Percentiles rank a stretch among this genome's conserved stretches.
phyloP scores from a whole-genome alignment of 495 filamentous ascomycete genomes.

The Podospora appendiculata region DNA sequence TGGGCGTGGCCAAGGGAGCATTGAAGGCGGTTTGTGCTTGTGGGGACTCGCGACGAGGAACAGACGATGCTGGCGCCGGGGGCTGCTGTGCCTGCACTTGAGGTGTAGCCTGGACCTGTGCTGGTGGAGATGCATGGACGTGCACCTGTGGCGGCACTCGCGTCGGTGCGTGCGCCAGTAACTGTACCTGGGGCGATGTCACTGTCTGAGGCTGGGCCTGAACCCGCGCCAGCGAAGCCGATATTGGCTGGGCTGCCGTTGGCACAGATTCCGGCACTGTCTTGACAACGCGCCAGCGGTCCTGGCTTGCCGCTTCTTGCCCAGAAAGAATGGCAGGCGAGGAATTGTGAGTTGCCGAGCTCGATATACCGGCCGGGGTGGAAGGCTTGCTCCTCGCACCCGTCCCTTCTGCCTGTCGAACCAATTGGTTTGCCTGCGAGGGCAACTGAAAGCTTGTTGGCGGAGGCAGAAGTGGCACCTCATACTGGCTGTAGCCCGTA shows the following conservation, averaged over 20 bases:
- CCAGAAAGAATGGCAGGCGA: not conserved
- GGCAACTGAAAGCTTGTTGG: not conserved
- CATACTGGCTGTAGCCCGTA: not conserved
- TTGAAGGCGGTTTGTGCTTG: not conserved
- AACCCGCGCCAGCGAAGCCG: too few relatives aligned
- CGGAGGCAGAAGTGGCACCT: not conserved
- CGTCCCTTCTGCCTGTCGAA: not conserved
- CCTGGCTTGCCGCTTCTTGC: not conserved
- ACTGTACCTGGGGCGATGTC: too few relatives aligned
- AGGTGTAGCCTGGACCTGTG: too few relatives aligned
- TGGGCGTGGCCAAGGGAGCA: constrained; percentile 9
- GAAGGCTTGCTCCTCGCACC: not conserved
- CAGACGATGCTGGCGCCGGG: too few relatives aligned
- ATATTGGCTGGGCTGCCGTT: too few relatives aligned
- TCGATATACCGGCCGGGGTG: not conserved
- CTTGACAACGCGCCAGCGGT: not conserved
- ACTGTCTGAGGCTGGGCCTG: too few relatives aligned
- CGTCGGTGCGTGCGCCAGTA: not conserved
- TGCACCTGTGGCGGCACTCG: not conserved
- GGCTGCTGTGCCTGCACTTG: too few relatives aligned
- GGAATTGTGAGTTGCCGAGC: not conserved
- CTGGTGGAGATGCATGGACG: too few relatives aligned
- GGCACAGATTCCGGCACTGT: not conserved
- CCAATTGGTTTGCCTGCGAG: not conserved
- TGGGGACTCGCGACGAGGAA: not conserved